Evolutionary conservation across 1,284 basidiomycete species (phyloP), one percentile per base, ranked within the genome.

Genomic region (Sanghuangporus sanghuang): DNA sequence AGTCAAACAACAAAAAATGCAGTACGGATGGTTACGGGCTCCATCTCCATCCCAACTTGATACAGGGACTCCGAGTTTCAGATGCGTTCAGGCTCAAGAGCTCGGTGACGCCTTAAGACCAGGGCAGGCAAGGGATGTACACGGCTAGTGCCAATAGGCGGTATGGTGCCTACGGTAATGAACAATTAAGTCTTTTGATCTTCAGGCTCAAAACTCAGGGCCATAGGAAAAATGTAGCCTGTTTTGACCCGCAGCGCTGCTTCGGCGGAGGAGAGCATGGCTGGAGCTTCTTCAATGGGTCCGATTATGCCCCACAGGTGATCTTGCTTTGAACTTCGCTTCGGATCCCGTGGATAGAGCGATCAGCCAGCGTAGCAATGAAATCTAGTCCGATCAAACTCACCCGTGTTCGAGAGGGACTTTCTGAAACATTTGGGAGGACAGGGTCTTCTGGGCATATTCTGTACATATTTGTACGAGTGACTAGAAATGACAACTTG

Each of bases 371-470:
- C 53, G 11, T 54, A 38, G 36, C 27, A 32, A 54, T 54, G 53
- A 38, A 12, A 32, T 36, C 32, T 54, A 35, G 53, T 18, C 27
- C 39, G 21, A 54, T 54, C 53, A 54, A 32, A n/a, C 32, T 38
- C 53, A 54, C 53, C 53, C 53, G 53, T 54, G 32, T 54, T 54
- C 53, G 35, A 54, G 53, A 54, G 53, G 53, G 32, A 38, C 53
- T 54, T 54, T 38, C 27, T 54, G 53, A 54, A 54, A 54, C 53
- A 36, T 27, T 16, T 16, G 53, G 23, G 53, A 36, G 35, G 6
- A 38, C 12, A 36, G 53, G 36, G 53, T 35, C 35, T 4, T 54
- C 53, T 38, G 23, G 53, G 53, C 53, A 54, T 18, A 9, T 18
- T n/a, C 14, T 14, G 40, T 18, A n/a, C 16, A 27, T n/a, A 23